Percentiles rank a stretch among this genome's conserved stretches.
phyloP scores from a whole-genome alignment of 2,329 filamentous ascomycete species.

The Fusarium citri region DNA sequence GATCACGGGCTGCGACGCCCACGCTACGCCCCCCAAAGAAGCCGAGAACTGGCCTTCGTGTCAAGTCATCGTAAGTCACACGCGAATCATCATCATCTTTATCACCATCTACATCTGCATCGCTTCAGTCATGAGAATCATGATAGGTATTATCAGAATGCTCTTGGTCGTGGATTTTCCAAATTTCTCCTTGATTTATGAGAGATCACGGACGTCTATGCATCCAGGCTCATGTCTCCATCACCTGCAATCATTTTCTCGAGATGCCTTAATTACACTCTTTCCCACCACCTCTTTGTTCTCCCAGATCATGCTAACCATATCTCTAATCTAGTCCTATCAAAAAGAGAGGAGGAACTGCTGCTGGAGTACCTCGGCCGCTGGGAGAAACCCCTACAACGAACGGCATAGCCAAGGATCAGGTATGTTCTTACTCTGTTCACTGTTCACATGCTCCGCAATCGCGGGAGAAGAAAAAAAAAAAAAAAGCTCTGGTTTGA shows the following conservation, averaged over 20 bases:
- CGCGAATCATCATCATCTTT: slow-evolving; percentile 3
- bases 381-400: slow-evolving; percentile 73
- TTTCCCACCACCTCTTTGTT: not conserved
- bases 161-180: not conserved
- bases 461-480: not conserved
- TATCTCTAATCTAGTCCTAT: slow-evolving; percentile 64
- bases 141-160: not conserved
- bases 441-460: not conserved
- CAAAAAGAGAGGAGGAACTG: slow-evolving; percentile 78
- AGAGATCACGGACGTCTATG: slow-evolving; percentile 27
- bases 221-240: slow-evolving; percentile 17
- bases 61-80: slow-evolving; percentile 75
- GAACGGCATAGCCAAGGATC: slow-evolving; percentile 64
- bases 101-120: slow-evolving; percentile 2
- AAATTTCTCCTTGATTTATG: slow-evolving; percentile 18
- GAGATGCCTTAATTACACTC: not conserved
- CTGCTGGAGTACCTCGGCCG: slow-evolving; percentile 74
- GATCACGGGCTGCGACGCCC: slow-evolving; percentile 72
- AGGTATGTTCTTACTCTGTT: slow-evolving; percentile 56
- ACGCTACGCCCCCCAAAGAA: slow-evolving; percentile 69
- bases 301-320: slow-evolving; percentile 38
- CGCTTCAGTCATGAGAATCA: slow-evolving; percentile 5
- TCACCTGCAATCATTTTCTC: not conserved
- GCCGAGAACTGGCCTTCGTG: slow-evolving; percentile 69
- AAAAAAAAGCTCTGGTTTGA: not conserved